A percentile compares a stretch with the other conserved stretches of the same genome.
Conservation (phyloP, 495 filamentous ascomycete genomes). For the Podospora pseudocomata region DNA sequence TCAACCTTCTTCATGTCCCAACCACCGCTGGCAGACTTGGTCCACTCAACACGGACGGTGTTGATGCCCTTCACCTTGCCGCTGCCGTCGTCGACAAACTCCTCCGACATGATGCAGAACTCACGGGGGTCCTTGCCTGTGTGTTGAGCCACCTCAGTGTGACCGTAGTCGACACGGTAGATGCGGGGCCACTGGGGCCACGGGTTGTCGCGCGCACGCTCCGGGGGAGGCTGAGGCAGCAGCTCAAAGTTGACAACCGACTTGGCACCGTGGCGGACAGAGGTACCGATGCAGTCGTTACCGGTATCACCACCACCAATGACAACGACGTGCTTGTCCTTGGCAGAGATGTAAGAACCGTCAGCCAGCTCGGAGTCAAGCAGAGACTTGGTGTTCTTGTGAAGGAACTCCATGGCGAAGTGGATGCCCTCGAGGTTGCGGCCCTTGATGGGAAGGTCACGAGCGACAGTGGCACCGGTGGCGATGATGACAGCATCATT, state of each 20-base stretch:
- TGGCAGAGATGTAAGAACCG: slow-evolving; percentile 89
- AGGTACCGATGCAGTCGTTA: slow-evolving; percentile 99
- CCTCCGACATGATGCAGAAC: slow-evolving; percentile 98
- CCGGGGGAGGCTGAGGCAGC: slow-evolving; percentile 87
- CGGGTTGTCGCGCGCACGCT: slow-evolving; percentile 94
- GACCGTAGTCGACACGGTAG: slow-evolving; percentile 97
- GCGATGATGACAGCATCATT: slow-evolving; percentile 90
- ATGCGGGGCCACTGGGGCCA: slow-evolving; percentile 99
- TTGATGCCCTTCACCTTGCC: slow-evolving; percentile 96
- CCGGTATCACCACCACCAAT: slow-evolving; percentile 99
- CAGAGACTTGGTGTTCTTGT: slow-evolving; percentile 97
- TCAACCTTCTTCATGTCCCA: slow-evolving; percentile 99
- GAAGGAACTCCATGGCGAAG: slow-evolving; percentile 98
- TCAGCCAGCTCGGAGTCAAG: slow-evolving; percentile 89
- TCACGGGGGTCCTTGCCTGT: slow-evolving; percentile 97
- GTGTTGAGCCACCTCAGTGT: slow-evolving; percentile 94
- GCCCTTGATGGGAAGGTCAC: slow-evolving; percentile 89
- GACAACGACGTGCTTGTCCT: slow-evolving; percentile 94
- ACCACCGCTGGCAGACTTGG: slow-evolving; percentile 79
- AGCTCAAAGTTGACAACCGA: slow-evolving; percentile 98
- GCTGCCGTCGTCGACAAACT: slow-evolving; percentile 89
- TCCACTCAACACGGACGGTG: slow-evolving; percentile 96
- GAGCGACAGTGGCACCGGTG: slow-evolving; percentile 95
- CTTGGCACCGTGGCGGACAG: slow-evolving; percentile 95
- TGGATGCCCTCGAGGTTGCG: slow-evolving; percentile 92